These are phyloP conservation scores for Keithomyces neogunnii DNA, from an alignment of 2,329 filamentous ascomycete genomes.

Conservation along the genomic window DNA sequence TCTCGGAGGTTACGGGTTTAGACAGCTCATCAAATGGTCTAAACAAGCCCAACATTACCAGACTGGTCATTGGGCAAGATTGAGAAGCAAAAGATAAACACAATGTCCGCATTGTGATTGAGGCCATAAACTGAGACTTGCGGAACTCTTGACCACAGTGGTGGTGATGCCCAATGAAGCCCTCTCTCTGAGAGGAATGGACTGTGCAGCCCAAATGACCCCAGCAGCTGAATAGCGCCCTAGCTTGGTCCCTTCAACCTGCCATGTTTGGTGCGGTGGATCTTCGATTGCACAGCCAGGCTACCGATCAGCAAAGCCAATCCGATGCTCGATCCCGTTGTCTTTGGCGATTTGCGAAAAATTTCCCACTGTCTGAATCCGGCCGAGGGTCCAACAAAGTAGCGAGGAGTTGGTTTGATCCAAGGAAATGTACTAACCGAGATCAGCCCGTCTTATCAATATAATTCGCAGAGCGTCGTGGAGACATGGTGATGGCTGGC, in stretches of 20 bases:
- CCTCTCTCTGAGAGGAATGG: no score
- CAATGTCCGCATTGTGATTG: no score
- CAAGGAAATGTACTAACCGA: not conserved
- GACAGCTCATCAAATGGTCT: no score
- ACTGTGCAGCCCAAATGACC: not conserved
- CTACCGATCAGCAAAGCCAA: slow-evolving; percentile 4
- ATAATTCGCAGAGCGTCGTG: no score
- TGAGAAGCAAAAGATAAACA: no score
- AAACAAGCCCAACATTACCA: no score
- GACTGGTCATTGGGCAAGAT: no score
- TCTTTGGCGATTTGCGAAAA: not conserved
- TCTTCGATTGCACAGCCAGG: slow-evolving; percentile 6
- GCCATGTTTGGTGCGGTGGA: not conserved
- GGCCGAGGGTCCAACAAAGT: not conserved
- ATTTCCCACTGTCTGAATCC: not conserved
- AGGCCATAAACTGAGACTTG: no score
- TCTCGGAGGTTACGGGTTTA: no score
- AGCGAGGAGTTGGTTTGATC: not conserved
- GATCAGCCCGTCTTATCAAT: no score
- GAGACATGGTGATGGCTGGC: no score
- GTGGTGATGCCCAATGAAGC: no score
- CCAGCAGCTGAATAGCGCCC: not conserved
- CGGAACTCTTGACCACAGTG: not conserved
- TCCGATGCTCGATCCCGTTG: not conserved
- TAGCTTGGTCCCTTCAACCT: not conserved